Conservation (phyloP, 306 rosid genomes). For the Delonix regia region DNA sequence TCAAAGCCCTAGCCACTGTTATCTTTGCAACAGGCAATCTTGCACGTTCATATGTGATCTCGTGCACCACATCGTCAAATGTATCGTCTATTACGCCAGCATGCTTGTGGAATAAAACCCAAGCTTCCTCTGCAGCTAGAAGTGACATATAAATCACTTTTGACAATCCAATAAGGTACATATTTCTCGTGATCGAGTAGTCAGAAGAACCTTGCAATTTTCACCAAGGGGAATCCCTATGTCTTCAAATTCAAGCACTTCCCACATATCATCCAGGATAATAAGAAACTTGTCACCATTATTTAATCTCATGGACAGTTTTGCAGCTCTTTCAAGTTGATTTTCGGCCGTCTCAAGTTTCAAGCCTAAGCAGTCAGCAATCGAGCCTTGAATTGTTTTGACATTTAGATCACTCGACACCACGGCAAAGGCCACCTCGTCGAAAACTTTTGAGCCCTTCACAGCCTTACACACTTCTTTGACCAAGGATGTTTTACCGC, state of each 20-base stretch:
- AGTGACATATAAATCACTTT: neutral
- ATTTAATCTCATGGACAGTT: neutral
- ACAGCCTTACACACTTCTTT: neutral
- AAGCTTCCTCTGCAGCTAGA: constrained; percentile 9
- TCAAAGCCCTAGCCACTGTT: constrained; percentile 18
- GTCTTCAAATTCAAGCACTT: neutral
- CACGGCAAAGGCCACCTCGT: constrained; percentile 11
- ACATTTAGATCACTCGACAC: too few relatives aligned
- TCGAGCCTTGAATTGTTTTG: constrained; percentile 12
- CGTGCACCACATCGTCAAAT: too few relatives aligned
- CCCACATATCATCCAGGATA: constrained; percentile 36
- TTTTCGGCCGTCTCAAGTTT: neutral
- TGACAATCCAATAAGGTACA: constrained; percentile 16
- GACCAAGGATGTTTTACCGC: constrained; percentile 32
- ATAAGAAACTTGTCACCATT: neutral
- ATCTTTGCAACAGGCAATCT: constrained; percentile 34
- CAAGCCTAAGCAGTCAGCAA: neutral
- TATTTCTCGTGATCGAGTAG: neutral
- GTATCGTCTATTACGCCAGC: neutral
- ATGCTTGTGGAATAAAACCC: constrained; percentile 7
- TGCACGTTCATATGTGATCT: too few relatives aligned
- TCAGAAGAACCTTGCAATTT: too few relatives aligned
- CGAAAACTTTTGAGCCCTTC: constrained; percentile 8
- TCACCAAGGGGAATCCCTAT: constrained; percentile 43
- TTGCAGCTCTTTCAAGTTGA: neutral